These are phyloP conservation scores for Ceriops decandra DNA, from an alignment of 345 rosid species.

Conservation along the genomic window DNA sequence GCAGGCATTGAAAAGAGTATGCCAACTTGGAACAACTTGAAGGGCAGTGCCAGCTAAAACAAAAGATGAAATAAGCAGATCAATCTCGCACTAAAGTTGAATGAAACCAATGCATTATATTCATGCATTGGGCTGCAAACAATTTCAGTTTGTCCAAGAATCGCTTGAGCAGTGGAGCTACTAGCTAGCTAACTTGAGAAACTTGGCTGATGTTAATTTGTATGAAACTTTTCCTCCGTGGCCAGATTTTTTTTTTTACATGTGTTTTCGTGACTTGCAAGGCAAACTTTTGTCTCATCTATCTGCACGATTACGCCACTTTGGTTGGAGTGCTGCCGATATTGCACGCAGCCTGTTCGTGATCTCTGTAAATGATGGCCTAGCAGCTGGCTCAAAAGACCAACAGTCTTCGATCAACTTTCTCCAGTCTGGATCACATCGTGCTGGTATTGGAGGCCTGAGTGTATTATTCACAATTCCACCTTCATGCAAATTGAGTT, in stretches of 20 bases:
- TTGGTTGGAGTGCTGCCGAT: slow-evolving; percentile 50
- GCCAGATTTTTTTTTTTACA: neutral
- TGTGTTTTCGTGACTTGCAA: neutral
- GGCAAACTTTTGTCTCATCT: slow-evolving; percentile 13
- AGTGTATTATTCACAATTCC: slow-evolving; percentile 79
- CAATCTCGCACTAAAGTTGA: neutral
- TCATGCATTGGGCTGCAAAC: slow-evolving; percentile 4
- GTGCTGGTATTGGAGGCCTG: slow-evolving; percentile 68
- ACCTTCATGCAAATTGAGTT: slow-evolving; percentile 39
- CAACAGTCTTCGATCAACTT: slow-evolving; percentile 87
- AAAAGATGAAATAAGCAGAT: too few relatives aligned
- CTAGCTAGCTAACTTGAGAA: slow-evolving; percentile 4
- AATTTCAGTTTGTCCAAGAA: neutral
- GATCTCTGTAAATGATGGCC: slow-evolving; percentile 85
- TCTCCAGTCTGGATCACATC: slow-evolving; percentile 69
- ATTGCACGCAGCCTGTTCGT: slow-evolving; percentile 52
- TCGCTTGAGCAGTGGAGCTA: slow-evolving; percentile 1
- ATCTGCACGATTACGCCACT: slow-evolving; percentile 28
- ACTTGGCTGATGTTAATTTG: neutral
- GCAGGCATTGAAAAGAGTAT: too few relatives aligned
- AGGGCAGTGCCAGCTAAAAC: too few relatives aligned
- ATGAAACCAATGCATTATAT: neutral
- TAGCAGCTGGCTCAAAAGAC: slow-evolving; percentile 55
- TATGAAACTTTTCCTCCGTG: neutral
- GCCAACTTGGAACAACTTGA: too few relatives aligned